These are phyloP conservation scores for Yarrowia porcina DNA, from an alignment of 805 yeast species.

Conservation along the genomic window DNA sequence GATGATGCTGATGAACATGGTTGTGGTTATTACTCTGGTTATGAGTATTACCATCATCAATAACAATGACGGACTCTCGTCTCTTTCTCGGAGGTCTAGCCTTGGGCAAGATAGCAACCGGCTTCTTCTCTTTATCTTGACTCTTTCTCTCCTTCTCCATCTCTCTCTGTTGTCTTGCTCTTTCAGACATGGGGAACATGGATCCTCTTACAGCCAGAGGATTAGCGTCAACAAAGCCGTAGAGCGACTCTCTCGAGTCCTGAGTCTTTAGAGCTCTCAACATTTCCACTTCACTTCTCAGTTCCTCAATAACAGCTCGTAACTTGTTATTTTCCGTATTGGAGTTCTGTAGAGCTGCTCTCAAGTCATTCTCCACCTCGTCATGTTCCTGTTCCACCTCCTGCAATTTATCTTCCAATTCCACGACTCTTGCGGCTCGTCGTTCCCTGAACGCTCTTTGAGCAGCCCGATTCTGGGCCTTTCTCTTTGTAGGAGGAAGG, in stretches of 20 bases:
- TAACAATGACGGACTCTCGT: neutral
- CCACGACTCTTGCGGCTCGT: constrained; percentile 19
- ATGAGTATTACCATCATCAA: neutral
- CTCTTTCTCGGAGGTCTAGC: neutral
- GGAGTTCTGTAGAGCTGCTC: constrained; percentile 9
- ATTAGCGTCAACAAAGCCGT: constrained; percentile 16
- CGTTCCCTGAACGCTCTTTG: constrained; percentile 21
- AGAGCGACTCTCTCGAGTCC: constrained; percentile 20
- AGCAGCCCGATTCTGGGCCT: constrained; percentile 19
- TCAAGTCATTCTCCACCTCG: constrained; percentile 6
- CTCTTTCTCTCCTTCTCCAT: constrained; percentile 14
- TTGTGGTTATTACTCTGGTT: neutral
- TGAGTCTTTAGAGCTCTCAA: neutral
- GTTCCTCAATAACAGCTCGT: constrained; percentile 30
- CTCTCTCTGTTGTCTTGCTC: constrained; percentile 17
- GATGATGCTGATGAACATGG: neutral
- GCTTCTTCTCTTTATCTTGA: neutral
- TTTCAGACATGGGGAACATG: constrained; percentile 21
- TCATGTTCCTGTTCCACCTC: constrained; percentile 2
- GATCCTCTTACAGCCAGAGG: constrained; percentile 16
- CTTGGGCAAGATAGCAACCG: neutral
- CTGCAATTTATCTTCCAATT: neutral
- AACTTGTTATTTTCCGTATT: constrained; percentile 34
- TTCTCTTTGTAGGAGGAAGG: constrained; percentile 5
- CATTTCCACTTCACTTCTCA: constrained; percentile 2